A percentile compares a stretch with the other conserved stretches of the same genome.
Conservation (phyloP, 495 filamentous ascomycete genomes). For the Podospora fimiseda region DNA sequence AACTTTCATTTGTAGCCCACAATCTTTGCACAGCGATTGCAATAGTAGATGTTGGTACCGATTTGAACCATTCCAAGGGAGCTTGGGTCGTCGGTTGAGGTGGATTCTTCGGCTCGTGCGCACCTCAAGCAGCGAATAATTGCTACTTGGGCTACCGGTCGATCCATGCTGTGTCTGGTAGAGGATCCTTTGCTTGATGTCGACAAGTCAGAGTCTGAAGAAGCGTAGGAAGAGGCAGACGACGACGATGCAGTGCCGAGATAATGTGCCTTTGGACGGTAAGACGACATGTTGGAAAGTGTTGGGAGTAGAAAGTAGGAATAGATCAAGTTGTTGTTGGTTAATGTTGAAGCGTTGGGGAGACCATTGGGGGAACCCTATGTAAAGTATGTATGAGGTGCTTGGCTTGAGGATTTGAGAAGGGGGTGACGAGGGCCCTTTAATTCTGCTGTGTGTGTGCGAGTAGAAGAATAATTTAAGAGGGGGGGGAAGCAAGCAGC, state of each 20-base stretch:
- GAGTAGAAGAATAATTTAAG: background rate
- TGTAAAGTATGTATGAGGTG: background rate
- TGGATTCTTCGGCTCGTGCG: constrained; percentile 48
- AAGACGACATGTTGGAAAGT: background rate
- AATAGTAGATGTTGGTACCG: constrained; percentile 75
- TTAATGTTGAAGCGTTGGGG: constrained; percentile 2
- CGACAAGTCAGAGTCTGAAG: constrained; percentile 38
- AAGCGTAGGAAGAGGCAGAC: constrained; percentile 31
- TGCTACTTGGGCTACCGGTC: constrained; percentile 42
- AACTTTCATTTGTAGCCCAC: constrained; percentile 62
- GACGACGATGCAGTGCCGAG: constrained; percentile 31
- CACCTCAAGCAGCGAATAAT: constrained; percentile 51
- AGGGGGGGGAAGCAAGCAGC: background rate
- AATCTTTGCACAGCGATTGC: constrained; percentile 64
- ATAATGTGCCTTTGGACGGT: constrained; percentile 32
- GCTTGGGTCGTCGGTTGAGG: constrained; percentile 47
- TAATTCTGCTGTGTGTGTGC: background rate
- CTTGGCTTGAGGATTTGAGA: background rate
- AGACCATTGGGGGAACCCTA: constrained; percentile 5
- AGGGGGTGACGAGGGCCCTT: background rate
- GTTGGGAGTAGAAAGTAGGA: background rate
- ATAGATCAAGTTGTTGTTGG: constrained; percentile 4
- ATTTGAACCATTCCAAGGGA: constrained; percentile 58
- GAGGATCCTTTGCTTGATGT: constrained; percentile 14
- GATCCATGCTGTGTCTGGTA: constrained; percentile 37